Percentiles rank a stretch among this genome's conserved stretches.
These are phyloP conservation scores for Solanum okadae DNA, from an alignment of 257 asterid species.

Conservation along the genomic window DNA sequence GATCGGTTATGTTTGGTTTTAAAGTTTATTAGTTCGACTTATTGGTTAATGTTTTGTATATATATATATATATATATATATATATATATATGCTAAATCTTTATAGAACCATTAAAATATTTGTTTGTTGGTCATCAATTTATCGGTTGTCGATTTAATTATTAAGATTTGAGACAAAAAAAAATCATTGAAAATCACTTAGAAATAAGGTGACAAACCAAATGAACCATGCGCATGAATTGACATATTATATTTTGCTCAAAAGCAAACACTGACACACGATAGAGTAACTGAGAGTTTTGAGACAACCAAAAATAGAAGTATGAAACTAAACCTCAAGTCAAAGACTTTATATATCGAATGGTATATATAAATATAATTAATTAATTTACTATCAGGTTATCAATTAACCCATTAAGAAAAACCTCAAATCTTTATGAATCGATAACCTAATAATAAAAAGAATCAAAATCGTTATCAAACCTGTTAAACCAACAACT, in stretches of 20 bases:
- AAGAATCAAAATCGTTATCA: too few species aligned
- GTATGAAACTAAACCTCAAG: not conserved
- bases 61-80: too few species aligned
- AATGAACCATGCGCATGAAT: too few species aligned
- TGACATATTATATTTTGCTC: not conserved
- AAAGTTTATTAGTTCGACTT: not conserved
- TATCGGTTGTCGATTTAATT: too few species aligned
- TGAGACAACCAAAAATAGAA: not conserved
- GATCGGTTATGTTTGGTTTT: not conserved
- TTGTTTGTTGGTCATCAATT: fast-evolving
- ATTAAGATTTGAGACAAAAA: too few species aligned
- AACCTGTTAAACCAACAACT: not conserved
- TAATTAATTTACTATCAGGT: too few species aligned
- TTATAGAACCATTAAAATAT: too few species aligned
- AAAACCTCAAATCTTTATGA: not conserved
- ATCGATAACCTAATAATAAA: not conserved
- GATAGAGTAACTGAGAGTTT: not conserved
- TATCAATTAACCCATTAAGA: too few species aligned
- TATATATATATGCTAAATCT: too few species aligned
- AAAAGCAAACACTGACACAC: not conserved
- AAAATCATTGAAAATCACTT: not conserved
- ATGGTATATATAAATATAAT: too few species aligned
- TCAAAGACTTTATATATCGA: too few species aligned
- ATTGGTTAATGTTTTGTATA: too few species aligned
- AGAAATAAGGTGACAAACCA: not conserved